Conservation (phyloP, 805 yeast genomes). For the Gaillardinia entomophila region DNA sequence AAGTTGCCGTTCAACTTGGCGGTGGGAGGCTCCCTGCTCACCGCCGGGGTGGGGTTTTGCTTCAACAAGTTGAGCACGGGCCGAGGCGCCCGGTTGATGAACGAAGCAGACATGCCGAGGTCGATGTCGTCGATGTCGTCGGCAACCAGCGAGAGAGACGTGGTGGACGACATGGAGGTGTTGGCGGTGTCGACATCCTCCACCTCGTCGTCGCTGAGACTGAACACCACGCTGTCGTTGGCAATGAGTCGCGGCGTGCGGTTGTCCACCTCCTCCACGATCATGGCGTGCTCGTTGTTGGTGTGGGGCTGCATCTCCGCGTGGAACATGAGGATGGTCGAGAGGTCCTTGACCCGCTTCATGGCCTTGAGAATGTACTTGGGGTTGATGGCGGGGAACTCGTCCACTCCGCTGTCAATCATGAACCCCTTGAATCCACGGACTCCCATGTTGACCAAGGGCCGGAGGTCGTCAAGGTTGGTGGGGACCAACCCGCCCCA, state of each 20-base stretch:
- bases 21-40: constrained; percentile 27
- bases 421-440: constrained; percentile 91
- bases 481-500: constrained; percentile 95
- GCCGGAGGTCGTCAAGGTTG: constrained; percentile 63
- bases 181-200: constrained; percentile 4
- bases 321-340: constrained; percentile 83
- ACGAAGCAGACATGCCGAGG: constrained; percentile 36
- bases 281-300: constrained; percentile 13
- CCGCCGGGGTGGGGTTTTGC: constrained; percentile 7
- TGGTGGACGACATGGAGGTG: background rate
- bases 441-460: constrained; percentile 80
- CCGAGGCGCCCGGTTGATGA: constrained; percentile 32
- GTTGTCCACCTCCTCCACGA: constrained; percentile 17
- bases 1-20: constrained; percentile 25
- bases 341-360: constrained; percentile 50
- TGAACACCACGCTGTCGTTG: constrained; percentile 14
- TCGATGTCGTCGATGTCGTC: constrained; percentile 26
- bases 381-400: constrained; percentile 77
- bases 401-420: constrained; percentile 94
- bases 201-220: constrained; percentile 7
- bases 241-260: constrained; percentile 19
- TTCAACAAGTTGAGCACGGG: constrained; percentile 29
- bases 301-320: constrained; percentile 73
- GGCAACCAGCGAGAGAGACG: constrained; percentile 3
- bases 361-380: constrained; percentile 64